Percentiles rank a stretch among this genome's conserved stretches.
Evolutionary conservation across 768 basidiomycete species (phyloP).

Genomic region (Tephrocybe sp.): DNA sequence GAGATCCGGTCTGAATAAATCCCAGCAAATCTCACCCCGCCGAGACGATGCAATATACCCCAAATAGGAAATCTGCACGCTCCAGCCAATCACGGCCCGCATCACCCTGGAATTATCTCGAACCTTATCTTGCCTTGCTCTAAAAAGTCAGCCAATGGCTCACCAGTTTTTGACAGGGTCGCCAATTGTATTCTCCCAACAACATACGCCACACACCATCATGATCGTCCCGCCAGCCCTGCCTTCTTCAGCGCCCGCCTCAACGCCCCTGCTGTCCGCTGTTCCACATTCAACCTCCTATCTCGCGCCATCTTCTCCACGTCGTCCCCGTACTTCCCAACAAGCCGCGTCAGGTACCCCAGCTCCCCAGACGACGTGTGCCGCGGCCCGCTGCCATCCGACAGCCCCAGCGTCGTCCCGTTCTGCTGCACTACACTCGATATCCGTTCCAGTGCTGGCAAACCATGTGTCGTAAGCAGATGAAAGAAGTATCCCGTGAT

Average conservation of each 20-base stretch:
- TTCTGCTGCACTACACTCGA: conserved; percentile 38
- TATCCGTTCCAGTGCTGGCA: conserved; percentile 64
- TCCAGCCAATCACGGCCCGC: not conserved
- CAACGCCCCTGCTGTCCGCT: conserved; percentile 83
- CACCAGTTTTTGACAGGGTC: no score
- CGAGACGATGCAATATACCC: conserved; percentile 6
- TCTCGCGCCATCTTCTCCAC: conserved; percentile 78
- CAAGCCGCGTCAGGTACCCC: conserved; percentile 63
- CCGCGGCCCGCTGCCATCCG: conserved; percentile 47
- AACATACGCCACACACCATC: conserved; percentile 20
- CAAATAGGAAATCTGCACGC: conserved; percentile 1
- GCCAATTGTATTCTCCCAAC: not conserved
- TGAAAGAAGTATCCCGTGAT: conserved; percentile 11
- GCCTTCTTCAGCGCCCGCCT: conserved; percentile 59
- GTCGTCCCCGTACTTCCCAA: conserved; percentile 71
- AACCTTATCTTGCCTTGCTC: conserved; percentile 6
- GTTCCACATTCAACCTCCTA: conserved; percentile 75
- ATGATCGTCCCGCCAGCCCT: conserved; percentile 34
- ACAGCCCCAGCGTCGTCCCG: conserved; percentile 34
- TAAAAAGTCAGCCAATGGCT: not conserved
- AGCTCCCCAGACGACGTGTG: conserved; percentile 71
- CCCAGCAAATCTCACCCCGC: conserved; percentile 1
- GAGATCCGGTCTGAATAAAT: conserved; percentile 26
- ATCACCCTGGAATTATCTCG: no score
- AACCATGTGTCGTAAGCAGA: conserved; percentile 23